Percentiles rank a stretch among this genome's conserved stretches.
Evolutionary conservation across 169 alveolate species (phyloP).

Genomic region (Cryptosporidium bovis): DNA sequence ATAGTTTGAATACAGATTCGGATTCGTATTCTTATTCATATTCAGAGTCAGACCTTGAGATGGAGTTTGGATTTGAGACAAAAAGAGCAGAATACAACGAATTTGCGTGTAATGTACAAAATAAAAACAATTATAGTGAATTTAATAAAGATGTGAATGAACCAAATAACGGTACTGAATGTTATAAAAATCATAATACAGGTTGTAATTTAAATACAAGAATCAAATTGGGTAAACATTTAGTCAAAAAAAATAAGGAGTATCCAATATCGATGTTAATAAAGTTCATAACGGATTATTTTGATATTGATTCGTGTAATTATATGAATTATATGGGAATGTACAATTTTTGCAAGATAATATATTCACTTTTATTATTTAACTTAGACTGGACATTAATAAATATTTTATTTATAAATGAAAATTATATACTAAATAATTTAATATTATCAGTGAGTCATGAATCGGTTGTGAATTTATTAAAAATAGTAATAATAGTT

Average conservation of each 20-base stretch:
- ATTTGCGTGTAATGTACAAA: too few relatives aligned
- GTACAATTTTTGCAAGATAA: constrained; percentile 23
- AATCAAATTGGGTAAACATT: not conserved
- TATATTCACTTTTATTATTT: constrained; percentile 26
- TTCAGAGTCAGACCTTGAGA: constrained; percentile 8
- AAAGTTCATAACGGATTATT: constrained; percentile 14
- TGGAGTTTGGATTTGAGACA: not conserved
- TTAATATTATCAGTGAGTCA: not conserved
- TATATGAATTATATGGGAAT: not conserved
- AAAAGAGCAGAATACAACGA: too few relatives aligned
- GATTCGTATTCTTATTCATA: not conserved
- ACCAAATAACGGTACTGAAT: too few relatives aligned
- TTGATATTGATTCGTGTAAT: not conserved
- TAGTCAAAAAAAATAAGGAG: not conserved
- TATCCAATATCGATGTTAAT: constrained; percentile 41
- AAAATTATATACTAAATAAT: constrained; percentile 1
- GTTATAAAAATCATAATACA: not conserved
- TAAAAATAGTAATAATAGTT: constrained; percentile 18
- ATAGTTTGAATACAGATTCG: constrained; percentile 8
- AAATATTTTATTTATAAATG: constrained; percentile 4
- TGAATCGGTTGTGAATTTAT: constrained; percentile 38
- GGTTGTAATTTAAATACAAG: not conserved
- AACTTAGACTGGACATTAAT: constrained; percentile 55
- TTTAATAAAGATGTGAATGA: too few relatives aligned
- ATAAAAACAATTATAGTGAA: too few relatives aligned